These are phyloP conservation scores for Botrytis fabae DNA, from an alignment of 2,329 filamentous ascomycete genomes.

Conservation along the genomic window DNA sequence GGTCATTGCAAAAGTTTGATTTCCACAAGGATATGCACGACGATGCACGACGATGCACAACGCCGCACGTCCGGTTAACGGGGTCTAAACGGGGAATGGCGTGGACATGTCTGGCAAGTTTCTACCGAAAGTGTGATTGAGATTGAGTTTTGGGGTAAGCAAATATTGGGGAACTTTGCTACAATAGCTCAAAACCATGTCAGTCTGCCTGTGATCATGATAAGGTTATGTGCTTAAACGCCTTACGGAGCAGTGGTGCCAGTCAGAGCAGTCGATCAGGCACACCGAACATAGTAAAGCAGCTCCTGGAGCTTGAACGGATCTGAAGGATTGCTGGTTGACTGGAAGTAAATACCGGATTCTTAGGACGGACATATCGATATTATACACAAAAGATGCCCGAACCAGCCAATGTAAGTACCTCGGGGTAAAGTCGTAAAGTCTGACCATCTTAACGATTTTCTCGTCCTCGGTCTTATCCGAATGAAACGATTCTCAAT, in stretches of 20 bases:
- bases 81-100: not conserved
- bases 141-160: not conserved
- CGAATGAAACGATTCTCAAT: not conserved
- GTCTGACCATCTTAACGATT: not conserved
- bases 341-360: not conserved
- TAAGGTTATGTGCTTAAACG: not conserved
- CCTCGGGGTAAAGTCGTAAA: not conserved
- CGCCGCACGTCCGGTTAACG: not conserved
- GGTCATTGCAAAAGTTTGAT: not conserved
- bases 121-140: not conserved
- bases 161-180: not conserved
- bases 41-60: not conserved
- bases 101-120: not conserved
- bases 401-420: not conserved
- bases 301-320: not conserved
- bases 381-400: not conserved
- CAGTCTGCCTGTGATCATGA: not conserved
- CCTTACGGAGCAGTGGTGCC: not conserved
- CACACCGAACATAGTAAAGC: not conserved
- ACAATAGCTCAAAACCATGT: not conserved
- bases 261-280: not conserved
- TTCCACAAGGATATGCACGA: slow-evolving; percentile 6
- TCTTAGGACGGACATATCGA: not conserved
- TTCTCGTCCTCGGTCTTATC: not conserved
- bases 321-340: not conserved